Evolutionary conservation across 1,139 yeast species (phyloP).

Genomic region (Scheffersomyces stambukii): DNA sequence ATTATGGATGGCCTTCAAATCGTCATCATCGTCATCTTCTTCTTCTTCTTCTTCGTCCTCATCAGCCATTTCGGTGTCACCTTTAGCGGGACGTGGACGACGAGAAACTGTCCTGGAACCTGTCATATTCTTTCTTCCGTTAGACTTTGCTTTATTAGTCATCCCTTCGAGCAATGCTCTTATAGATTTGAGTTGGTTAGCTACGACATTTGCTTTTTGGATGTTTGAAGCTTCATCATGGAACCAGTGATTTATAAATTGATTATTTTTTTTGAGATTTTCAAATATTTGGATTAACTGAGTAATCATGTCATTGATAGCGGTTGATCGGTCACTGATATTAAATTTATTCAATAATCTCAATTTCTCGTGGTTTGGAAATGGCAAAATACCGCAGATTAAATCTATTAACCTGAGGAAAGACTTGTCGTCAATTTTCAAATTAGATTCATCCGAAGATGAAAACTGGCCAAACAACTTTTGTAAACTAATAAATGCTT

Average conservation of each 20-base stretch:
- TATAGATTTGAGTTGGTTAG: slow-evolving; percentile 57
- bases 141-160: slow-evolving; percentile 19
- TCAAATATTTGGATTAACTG: slow-evolving; percentile 34
- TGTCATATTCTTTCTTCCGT: slow-evolving; percentile 1
- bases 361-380: slow-evolving; percentile 46
- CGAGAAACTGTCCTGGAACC: too few relatives aligned
- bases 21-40: slow-evolving; percentile 44
- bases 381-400: slow-evolving; percentile 57
- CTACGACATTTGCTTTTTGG: slow-evolving; percentile 56
- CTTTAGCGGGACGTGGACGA: slow-evolving; percentile 5
- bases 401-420: slow-evolving; percentile 48
- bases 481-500: slow-evolving; percentile 37
- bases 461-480: slow-evolving; percentile 24
- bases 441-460: slow-evolving; percentile 19
- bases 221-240: slow-evolving; percentile 46
- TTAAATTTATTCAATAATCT: slow-evolving; percentile 34
- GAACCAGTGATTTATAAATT: slow-evolving; percentile 43
- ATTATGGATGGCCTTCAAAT: slow-evolving; percentile 37
- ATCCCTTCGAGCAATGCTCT: slow-evolving; percentile 53
- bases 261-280: slow-evolving; percentile 28
- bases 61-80: slow-evolving; percentile 5
- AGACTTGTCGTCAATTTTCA: slow-evolving; percentile 22
- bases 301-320: slow-evolving; percentile 25
- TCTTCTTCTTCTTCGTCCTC: slow-evolving; percentile 21
- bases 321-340: slow-evolving; percentile 28